A percentile compares a stretch with the other conserved stretches of the same genome.
phyloP scores from a whole-genome alignment of 140 eudicot genomes.

The Anethum foeniculum region DNA sequence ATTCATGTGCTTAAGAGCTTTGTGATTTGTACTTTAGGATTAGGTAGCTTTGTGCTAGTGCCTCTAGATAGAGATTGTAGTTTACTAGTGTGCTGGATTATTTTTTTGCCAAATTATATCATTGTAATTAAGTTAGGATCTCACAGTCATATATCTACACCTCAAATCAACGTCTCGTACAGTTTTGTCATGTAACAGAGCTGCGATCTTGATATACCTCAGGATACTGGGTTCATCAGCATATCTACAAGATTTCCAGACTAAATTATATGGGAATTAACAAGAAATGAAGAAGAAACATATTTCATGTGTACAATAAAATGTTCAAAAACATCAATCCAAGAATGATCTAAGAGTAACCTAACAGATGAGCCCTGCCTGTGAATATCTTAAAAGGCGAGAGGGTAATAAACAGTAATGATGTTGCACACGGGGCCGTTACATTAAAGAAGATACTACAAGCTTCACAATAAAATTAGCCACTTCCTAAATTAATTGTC shows the following conservation, averaged over 20 bases:
- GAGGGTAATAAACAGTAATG: neutral
- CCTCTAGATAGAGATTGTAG: neutral
- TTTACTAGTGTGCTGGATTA: neutral
- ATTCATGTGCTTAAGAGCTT: too few relatives aligned
- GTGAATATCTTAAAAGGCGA: neutral
- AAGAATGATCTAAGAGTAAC: neutral
- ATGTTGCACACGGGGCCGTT: neutral
- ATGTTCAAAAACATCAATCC: neutral
- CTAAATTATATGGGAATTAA: neutral
- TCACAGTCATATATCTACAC: conserved; percentile 87
- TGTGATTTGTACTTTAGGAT: too few relatives aligned
- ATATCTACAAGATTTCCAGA: conserved; percentile 36
- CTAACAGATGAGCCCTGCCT: neutral
- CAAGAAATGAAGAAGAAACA: neutral
- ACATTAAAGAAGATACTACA: neutral
- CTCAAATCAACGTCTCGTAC: conserved; percentile 89
- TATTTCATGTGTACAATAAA: too few relatives aligned
- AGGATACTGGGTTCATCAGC: conserved; percentile 71
- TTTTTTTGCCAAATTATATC: neutral
- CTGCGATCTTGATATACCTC: conserved; percentile 80
- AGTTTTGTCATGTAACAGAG: conserved; percentile 72
- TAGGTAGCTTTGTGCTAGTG: neutral
- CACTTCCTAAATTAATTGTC: neutral
- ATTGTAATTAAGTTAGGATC: conserved; percentile 21
- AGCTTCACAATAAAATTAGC: neutral